Percentiles rank a stretch among this genome's conserved stretches.
Conservation (phyloP, 2,329 filamentous ascomycete genomes). For the Epichloe sylvatica region DNA sequence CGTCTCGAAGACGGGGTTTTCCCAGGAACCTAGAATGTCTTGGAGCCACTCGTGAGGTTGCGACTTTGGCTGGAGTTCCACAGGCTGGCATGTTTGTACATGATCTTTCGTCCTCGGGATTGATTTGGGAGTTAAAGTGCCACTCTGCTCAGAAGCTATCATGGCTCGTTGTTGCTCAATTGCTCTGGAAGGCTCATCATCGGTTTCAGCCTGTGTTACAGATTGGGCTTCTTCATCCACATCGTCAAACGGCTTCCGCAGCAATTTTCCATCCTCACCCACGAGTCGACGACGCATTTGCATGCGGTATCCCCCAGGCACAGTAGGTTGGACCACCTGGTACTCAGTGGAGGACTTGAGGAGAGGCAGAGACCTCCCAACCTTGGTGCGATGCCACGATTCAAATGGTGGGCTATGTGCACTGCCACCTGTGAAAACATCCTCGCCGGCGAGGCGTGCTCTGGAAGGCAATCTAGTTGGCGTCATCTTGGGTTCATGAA, state of each 20-base stretch:
- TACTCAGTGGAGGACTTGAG: neutral
- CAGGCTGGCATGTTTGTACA: neutral
- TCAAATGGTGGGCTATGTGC: slow-evolving; percentile 6
- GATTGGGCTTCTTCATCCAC: neutral
- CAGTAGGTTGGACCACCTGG: neutral
- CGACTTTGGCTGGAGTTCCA: slow-evolving; percentile 4
- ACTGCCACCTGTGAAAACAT: neutral
- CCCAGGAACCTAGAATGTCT: slow-evolving; percentile 49
- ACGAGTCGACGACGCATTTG: slow-evolving; percentile 17
- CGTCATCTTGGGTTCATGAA: neutral
- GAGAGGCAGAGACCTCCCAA: slow-evolving; percentile 11
- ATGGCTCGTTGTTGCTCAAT: neutral
- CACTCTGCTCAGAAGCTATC: neutral
- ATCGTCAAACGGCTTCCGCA: slow-evolving; percentile 32
- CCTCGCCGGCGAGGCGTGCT: neutral
- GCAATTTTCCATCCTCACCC: slow-evolving; percentile 26
- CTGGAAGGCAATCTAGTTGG: neutral
- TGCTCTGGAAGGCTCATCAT: too few species aligned
- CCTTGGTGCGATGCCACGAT: slow-evolving; percentile 24
- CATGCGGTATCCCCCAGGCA: neutral
- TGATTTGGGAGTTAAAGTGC: too few species aligned
- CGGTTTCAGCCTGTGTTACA: too few species aligned
- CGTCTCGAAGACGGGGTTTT: slow-evolving; percentile 60
- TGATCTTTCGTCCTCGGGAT: neutral
- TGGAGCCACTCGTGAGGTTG: slow-evolving; percentile 40